Percentiles rank a stretch among this genome's conserved stretches.
Evolutionary conservation across 2,329 filamentous ascomycete genomes (phyloP).

Genomic region (Pseudogymnoascus sp.): DNA sequence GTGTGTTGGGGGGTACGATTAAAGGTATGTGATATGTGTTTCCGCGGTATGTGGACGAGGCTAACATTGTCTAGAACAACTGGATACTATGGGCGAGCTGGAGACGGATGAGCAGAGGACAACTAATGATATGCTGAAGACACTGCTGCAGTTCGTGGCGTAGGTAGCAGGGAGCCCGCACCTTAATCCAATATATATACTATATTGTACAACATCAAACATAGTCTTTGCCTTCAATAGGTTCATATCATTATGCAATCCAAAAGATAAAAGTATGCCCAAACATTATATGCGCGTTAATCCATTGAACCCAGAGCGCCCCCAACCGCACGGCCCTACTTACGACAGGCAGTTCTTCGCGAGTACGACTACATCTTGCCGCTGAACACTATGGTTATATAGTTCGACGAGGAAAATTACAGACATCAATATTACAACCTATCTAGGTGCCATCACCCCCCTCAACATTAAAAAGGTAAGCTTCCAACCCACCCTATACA

Average conservation of each 20-base stretch:
- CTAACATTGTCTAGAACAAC: constrained; percentile 44
- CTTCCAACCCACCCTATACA: too few species aligned
- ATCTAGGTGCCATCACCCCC: too few species aligned
- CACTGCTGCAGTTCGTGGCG: constrained; percentile 44
- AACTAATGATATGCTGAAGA: constrained; percentile 58
- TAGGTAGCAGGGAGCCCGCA: constrained; percentile 14
- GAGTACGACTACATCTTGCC: too few species aligned
- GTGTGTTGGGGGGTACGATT: constrained; percentile 58
- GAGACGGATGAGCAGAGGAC: constrained; percentile 45
- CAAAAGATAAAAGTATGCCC: background rate
- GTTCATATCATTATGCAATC: background rate
- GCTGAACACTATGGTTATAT: too few species aligned
- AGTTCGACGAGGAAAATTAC: too few species aligned
- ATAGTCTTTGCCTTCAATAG: background rate
- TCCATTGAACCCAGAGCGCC: too few species aligned
- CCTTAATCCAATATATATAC: background rate
- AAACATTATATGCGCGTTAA: background rate
- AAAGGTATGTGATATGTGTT: constrained; percentile 39
- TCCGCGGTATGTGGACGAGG: background rate
- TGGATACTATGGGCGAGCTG: constrained; percentile 49
- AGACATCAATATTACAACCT: too few species aligned
- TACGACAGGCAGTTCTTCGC: too few species aligned
- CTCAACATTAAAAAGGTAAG: too few species aligned
- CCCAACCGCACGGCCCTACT: too few species aligned
- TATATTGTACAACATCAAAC: background rate